These are phyloP conservation scores for Epichloe brachyelytri DNA, from an alignment of 2,329 filamentous ascomycete genomes.

Conservation along the genomic window DNA sequence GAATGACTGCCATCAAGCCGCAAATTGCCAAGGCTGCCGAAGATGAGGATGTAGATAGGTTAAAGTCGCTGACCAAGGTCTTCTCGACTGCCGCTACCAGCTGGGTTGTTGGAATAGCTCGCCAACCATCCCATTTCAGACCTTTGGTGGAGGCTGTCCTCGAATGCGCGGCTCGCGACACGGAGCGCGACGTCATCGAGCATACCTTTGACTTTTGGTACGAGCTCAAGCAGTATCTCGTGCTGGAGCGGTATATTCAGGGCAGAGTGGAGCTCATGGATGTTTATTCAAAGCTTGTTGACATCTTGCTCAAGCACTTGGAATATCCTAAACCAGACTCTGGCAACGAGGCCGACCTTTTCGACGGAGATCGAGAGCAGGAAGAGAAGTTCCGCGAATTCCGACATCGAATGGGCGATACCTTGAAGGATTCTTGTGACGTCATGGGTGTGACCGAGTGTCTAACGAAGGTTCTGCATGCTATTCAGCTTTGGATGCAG, in stretches of 20 bases:
- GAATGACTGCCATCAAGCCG: slow-evolving; percentile 61
- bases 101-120: slow-evolving; percentile 85
- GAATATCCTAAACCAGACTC: slow-evolving; percentile 71
- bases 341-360: slow-evolving; percentile 67
- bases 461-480: slow-evolving; percentile 71
- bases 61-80: slow-evolving; percentile 79
- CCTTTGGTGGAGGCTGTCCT: slow-evolving; percentile 78
- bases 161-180: slow-evolving; percentile 81
- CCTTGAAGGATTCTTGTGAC: slow-evolving; percentile 91
- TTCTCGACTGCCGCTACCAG: slow-evolving; percentile 89
- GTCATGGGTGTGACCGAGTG: slow-evolving; percentile 91
- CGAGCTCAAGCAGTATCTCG: slow-evolving; percentile 92
- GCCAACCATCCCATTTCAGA: slow-evolving; percentile 69
- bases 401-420: slow-evolving; percentile 93
- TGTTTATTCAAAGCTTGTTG: slow-evolving; percentile 78
- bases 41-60: slow-evolving; percentile 71
- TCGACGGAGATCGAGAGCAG: slow-evolving; percentile 87
- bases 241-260: slow-evolving; percentile 77
- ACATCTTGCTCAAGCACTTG: slow-evolving; percentile 82
- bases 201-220: slow-evolving; percentile 98
- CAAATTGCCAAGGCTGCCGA: slow-evolving; percentile 64
- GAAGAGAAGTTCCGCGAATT: slow-evolving; percentile 97
- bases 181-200: slow-evolving; percentile 80
- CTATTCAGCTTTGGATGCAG: slow-evolving; percentile 80
- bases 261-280: slow-evolving; percentile 66